phyloP scores from a whole-genome alignment of 2,329 filamentous ascomycete genomes.

The Xylaria digitata region DNA sequence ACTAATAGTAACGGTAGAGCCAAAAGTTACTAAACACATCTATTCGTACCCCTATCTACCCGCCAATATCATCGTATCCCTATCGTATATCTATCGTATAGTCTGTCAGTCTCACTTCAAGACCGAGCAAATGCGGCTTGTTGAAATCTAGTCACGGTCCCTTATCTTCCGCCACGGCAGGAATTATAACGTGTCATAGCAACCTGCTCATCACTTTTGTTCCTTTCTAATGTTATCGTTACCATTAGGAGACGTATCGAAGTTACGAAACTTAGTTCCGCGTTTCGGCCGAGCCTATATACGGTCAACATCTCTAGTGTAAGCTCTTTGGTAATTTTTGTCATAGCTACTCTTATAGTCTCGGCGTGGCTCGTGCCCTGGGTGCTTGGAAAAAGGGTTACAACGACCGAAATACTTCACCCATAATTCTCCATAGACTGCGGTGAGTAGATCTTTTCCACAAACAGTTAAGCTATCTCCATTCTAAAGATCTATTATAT shows the following conservation, averaged over 20 bases:
- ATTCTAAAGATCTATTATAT: too few species aligned
- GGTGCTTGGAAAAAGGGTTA: not conserved
- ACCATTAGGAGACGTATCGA: not conserved
- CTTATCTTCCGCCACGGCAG: not conserved
- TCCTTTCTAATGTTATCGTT: not conserved
- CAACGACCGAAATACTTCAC: not conserved
- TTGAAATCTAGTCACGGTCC: not conserved
- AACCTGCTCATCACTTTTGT: not conserved
- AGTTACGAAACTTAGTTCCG: not conserved
- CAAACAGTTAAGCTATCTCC: too few species aligned
- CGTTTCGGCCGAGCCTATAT: constrained; percentile 11
- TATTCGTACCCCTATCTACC: too few species aligned
- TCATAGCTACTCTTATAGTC: not conserved
- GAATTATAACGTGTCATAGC: not conserved
- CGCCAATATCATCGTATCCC: too few species aligned
- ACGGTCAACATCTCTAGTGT: not conserved
- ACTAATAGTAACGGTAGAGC: not conserved
- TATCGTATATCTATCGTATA: not conserved
- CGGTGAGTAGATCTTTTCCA: too few species aligned
- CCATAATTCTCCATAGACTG: not conserved
- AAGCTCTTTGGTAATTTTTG: too few species aligned
- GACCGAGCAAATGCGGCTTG: not conserved
- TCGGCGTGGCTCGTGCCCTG: not conserved
- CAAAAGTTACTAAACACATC: too few species aligned
- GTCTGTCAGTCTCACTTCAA: not conserved